Base-by-base conservation (phyloP, 2,329 filamentous ascomycete species). In the Pezicula carpinea region DNA sequence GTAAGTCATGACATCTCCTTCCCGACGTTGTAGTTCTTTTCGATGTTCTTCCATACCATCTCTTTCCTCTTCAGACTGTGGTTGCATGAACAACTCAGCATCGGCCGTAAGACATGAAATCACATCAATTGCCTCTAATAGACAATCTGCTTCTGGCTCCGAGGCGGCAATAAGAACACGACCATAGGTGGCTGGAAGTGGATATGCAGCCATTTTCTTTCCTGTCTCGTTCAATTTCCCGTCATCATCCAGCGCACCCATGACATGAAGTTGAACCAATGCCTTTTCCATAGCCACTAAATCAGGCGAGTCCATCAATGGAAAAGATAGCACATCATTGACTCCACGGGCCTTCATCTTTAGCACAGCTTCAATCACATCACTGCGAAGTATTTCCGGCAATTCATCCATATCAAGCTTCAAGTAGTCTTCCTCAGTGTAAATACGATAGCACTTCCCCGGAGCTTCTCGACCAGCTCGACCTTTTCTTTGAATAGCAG, bases 321-420 rank as follows among this genome's bases (percentile, higher is more conserved):
- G 89, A 52, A 99, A 99, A 0, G 76, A 72, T 17, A 90, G 72
- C 2, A 96, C 79, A 60, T 97, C 85, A 21, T 87, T 76, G 11
- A 97, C 83, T 0, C 91, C 90, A 45, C 90, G 80, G 0, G 92
- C 90, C 65, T 96, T 96, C 86, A 99, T 95, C 0, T 88, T 95
- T 8, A 99, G 72, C 1, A 96, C 76, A 0, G 92, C 87, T 29
- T 89, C 85, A 17, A 90, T 80, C 5, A 97, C 78, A 64, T 99
- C 92, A 60, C 89, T 95, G 17, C 93, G 81, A 10, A 96, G 69
- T 10, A 99, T 96, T 64, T 99, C 93, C 0, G 93, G 92, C 0
- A 83, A 78, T 40, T 91, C 91, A 0, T 85, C 78, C 48, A 88
- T 80, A 38, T 86, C 78, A 6, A 96, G 70, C 0, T 71, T 68